Percentiles rank a stretch among this genome's conserved stretches.
phyloP scores from a whole-genome alignment of 805 yeast genomes.

The Starmerella scarabaei region DNA sequence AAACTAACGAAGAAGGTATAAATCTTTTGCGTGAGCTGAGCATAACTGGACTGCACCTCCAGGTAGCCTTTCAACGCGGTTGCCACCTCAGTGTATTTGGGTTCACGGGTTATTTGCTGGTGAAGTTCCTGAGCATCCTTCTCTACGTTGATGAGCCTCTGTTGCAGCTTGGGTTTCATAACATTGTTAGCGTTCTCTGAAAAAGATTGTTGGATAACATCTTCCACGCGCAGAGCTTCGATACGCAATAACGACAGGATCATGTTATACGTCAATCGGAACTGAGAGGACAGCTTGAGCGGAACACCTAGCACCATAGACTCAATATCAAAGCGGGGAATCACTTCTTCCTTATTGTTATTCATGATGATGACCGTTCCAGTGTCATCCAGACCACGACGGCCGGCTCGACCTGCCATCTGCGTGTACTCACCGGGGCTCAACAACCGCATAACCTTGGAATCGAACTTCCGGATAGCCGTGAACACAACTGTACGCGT shows the following conservation, averaged over 20 bases:
- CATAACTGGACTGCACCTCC: background rate
- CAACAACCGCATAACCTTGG: slow-evolving; percentile 63
- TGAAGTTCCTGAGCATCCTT: background rate
- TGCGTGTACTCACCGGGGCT: slow-evolving; percentile 96
- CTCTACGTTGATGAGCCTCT: slow-evolving; percentile 37
- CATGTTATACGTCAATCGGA: slow-evolving; percentile 91
- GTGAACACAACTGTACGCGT: slow-evolving; percentile 92
- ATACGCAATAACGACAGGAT: slow-evolving; percentile 75
- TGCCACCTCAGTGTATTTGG: background rate
- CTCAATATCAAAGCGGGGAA: slow-evolving; percentile 41
- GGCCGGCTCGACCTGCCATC: slow-evolving; percentile 98
- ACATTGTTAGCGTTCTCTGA: slow-evolving; percentile 82
- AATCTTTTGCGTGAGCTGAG: background rate
- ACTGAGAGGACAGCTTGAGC: slow-evolving; percentile 80
- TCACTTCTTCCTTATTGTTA: slow-evolving; percentile 22
- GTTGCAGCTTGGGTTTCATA: slow-evolving; percentile 72
- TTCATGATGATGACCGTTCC: slow-evolving; percentile 95
- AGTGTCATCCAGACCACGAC: slow-evolving; percentile 85
- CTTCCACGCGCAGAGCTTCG: slow-evolving; percentile 93
- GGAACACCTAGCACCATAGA: slow-evolving; percentile 80
- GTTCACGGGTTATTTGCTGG: background rate
- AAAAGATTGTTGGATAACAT: slow-evolving; percentile 92
- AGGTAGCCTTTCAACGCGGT: background rate
- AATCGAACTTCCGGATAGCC: slow-evolving; percentile 80
- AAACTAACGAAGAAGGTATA: background rate